Evolutionary conservation across 2,329 filamentous ascomycete species (phyloP), one percentile per base, ranked within the genome.

Genomic region (Colletotrichum echinochloae): DNA sequence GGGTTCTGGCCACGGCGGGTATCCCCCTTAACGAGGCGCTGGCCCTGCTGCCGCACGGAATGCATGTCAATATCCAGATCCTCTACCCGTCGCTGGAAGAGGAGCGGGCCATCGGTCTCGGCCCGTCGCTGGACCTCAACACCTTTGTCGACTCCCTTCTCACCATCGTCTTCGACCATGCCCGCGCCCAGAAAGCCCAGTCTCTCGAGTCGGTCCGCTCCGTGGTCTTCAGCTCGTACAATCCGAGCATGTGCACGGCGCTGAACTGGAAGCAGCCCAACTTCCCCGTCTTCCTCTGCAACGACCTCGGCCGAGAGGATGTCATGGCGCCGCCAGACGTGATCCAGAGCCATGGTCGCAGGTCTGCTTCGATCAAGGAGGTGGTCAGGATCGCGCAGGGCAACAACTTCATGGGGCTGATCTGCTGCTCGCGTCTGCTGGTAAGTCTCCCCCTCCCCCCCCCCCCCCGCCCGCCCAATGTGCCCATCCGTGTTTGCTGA

Each of bases 241-340:
- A 97, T 78, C 87, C 93, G 16, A 92, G 91, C 73, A 89, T 98
- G 26, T 99, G 96, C 82, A 97, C 94, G 20, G 95, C 95, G 6
- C 83, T 99, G 76, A 99, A 99, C 81, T 99, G 96, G 96, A 99
- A 99, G 81, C 96, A 99, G 80, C 96, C 96, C 2, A 99, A 98
- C 78, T 99, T 97, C 79, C 96, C 96, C 0, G 94, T 98, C 0
- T 93, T 99, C 75, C 86, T 98, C 56, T 98, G 95, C 83, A 98
- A 98, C 79, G 94, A 98, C 70, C 88, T 98, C 33, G 94, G 94
- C 28, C 85, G 87, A 9, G 88, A 90, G 70, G 86, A 85, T 35
- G 78, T 81, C 28, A 81, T 81, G 68, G 75, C 76, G 8, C 77
- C 79, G 18, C 79, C 80, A 1, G 79, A 79, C 49, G 76, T 80